These are phyloP conservation scores for Lodderomyces beijingensis DNA, from an alignment of 1,139 yeast species.

Conservation along the genomic window DNA sequence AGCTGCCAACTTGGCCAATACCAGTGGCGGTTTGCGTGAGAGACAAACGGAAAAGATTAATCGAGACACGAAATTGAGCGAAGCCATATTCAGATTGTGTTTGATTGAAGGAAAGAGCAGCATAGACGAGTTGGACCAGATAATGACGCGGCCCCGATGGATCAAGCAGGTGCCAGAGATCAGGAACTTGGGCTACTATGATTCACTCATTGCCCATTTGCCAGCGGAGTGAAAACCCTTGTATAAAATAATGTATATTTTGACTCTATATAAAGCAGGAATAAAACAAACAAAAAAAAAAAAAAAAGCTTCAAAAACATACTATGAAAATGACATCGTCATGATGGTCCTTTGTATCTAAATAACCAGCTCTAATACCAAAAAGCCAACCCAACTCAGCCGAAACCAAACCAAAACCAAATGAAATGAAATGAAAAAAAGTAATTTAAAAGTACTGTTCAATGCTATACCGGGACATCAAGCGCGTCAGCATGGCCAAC, in stretches of 20 bases:
- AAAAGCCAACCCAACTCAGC: constrained; percentile 1
- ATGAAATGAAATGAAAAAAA: neutral
- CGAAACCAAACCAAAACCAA: neutral
- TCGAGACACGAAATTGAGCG: constrained; percentile 40
- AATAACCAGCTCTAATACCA: too few relatives aligned
- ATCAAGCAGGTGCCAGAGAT: constrained; percentile 22
- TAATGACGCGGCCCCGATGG: constrained; percentile 35
- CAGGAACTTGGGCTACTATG: constrained; percentile 26
- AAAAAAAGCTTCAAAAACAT: too few relatives aligned
- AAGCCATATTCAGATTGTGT: constrained; percentile 45
- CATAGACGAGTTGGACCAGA: constrained; percentile 32
- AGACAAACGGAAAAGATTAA: constrained; percentile 37
- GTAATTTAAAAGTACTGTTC: too few relatives aligned
- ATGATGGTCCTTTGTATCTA: too few relatives aligned
- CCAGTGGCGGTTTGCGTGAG: constrained; percentile 51
- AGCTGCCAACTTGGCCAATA: constrained; percentile 43
- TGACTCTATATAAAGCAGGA: too few relatives aligned
- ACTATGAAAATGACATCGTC: too few relatives aligned
- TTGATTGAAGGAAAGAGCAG: constrained; percentile 37
- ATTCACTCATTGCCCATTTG: constrained; percentile 16
- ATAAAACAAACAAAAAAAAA: too few relatives aligned
- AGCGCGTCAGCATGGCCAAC: too few relatives aligned
- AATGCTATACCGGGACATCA: too few relatives aligned
- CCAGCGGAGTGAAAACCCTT: too few relatives aligned
- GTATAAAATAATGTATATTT: too few relatives aligned